These are phyloP conservation scores for Lentinus tigrinus DNA, from an alignment of 768 basidiomycete genomes.

Conservation along the genomic window DNA sequence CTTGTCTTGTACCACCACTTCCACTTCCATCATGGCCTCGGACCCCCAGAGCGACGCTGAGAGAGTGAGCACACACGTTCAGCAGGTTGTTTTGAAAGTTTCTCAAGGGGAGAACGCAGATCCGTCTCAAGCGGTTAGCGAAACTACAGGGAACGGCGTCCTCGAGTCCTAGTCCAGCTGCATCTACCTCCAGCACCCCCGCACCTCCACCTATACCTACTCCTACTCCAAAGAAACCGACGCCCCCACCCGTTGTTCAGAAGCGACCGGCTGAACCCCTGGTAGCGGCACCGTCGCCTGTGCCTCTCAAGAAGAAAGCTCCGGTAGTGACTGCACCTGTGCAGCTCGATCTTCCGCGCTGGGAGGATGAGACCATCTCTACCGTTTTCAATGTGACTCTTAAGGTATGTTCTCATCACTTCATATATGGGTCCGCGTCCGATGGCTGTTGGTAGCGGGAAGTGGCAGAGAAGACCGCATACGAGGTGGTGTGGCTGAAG, in stretches of 20 bases:
- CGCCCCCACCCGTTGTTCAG: slow-evolving; percentile 19
- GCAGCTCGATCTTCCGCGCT: slow-evolving; percentile 56
- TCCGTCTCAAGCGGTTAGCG: slow-evolving; percentile 88
- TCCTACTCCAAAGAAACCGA: slow-evolving; percentile 32
- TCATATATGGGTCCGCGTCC: background rate
- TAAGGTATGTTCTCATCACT: slow-evolving; percentile 49
- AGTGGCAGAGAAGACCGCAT: slow-evolving; percentile 57
- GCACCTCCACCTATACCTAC: slow-evolving; percentile 33
- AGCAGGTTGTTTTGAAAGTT: background rate
- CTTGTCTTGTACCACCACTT: background rate
- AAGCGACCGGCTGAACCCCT: slow-evolving; percentile 31
- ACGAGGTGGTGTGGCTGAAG: slow-evolving; percentile 84
- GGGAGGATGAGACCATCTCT: slow-evolving; percentile 74
- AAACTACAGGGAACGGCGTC: slow-evolving; percentile 61
- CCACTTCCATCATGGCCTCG: slow-evolving; percentile 22
- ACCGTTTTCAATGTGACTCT: slow-evolving; percentile 77
- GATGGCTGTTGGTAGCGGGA: slow-evolving; percentile 43
- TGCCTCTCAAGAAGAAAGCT: slow-evolving; percentile 50
- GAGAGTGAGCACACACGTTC: slow-evolving; percentile 43
- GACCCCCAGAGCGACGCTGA: slow-evolving; percentile 77
- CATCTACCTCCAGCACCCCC: slow-evolving; percentile 37
- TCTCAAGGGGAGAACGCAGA: slow-evolving; percentile 44
- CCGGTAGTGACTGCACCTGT: slow-evolving; percentile 22
- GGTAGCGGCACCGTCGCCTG: slow-evolving; percentile 27
- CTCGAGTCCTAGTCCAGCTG: slow-evolving; percentile 33